Conservation (phyloP, 2,329 filamentous ascomycete species). For the Fusarium phyllophilum region DNA sequence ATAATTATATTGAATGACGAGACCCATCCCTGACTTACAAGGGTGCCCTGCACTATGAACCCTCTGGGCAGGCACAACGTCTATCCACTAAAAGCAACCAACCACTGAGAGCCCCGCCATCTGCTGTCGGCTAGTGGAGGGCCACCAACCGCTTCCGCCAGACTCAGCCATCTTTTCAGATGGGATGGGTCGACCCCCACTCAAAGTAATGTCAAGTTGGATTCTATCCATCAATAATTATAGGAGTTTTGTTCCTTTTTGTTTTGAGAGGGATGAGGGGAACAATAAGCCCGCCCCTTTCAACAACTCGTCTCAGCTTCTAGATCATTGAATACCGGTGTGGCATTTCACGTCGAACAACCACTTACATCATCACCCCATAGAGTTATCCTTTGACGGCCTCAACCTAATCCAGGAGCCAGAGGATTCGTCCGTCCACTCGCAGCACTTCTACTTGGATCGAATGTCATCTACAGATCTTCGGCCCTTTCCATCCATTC, state of each 20-base stretch:
- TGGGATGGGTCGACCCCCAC: conserved; percentile 32
- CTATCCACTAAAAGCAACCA: conserved; percentile 2
- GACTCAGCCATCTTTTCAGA: conserved; percentile 26
- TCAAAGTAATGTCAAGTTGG: conserved; percentile 20
- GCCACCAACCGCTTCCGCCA: conserved; percentile 22
- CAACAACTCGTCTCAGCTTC: conserved; percentile 4
- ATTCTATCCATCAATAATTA: conserved; percentile 28
- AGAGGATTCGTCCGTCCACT: conserved; percentile 30
- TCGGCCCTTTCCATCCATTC: conserved; percentile 35
- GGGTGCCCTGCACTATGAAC: not conserved
- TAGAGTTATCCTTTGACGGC: conserved; percentile 6
- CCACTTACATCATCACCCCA: conserved; percentile 26
- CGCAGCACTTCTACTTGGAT: conserved; percentile 23
- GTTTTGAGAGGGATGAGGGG: conserved; percentile 25
- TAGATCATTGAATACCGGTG: conserved; percentile 2
- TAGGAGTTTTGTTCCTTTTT: conserved; percentile 36
- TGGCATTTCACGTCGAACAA: conserved; percentile 9
- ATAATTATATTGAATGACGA: conserved; percentile 1
- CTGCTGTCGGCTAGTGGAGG: conserved; percentile 21
- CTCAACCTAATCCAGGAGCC: conserved; percentile 31
- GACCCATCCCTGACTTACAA: conserved; percentile 1
- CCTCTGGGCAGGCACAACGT: not conserved
- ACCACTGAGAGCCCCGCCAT: conserved; percentile 25
- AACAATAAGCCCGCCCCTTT: conserved; percentile 14
- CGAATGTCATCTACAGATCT: conserved; percentile 38